Percentiles rank a stretch among this genome's conserved stretches.
Evolutionary conservation across 306 rosid species (phyloP).

Genomic region (Cicer cuneatum): DNA sequence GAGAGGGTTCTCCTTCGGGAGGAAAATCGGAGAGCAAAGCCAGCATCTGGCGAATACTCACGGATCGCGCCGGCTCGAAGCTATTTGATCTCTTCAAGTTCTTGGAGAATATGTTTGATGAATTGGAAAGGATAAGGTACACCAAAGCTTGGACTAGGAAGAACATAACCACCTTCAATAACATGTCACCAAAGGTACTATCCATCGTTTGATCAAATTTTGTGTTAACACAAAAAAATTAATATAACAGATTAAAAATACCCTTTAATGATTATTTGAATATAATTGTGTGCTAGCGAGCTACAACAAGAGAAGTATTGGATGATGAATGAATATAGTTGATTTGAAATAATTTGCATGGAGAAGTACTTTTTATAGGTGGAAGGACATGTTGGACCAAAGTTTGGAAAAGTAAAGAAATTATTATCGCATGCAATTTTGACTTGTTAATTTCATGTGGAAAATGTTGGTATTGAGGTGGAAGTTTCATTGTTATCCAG

Average conservation of each 20-base stretch:
- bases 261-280: not conserved
- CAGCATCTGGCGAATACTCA: constrained; percentile 67
- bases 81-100: constrained; percentile 55
- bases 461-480: constrained; percentile 18
- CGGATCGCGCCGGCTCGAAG: constrained; percentile 72
- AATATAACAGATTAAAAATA: not conserved
- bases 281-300: not conserved
- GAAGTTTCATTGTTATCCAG: constrained; percentile 49
- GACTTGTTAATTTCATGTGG: constrained; percentile 26
- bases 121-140: constrained; percentile 77
- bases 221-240: not conserved
- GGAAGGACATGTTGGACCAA: constrained; percentile 39
- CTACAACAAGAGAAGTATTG: not conserved
- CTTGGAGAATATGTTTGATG: constrained; percentile 79
- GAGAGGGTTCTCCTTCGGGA: constrained; percentile 65
- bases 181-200: constrained; percentile 51
- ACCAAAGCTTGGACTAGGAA: constrained; percentile 71
- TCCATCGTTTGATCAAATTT: constrained; percentile 47
- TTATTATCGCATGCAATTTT: not conserved
- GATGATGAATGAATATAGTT: constrained; percentile 29
- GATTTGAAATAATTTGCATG: not conserved
- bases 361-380: not conserved
- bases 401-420: constrained; percentile 9
- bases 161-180: constrained; percentile 70
- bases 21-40: constrained; percentile 78